Base-by-base conservation (phyloP, 441 rosid species). In the Jatropha multifida region DNA sequence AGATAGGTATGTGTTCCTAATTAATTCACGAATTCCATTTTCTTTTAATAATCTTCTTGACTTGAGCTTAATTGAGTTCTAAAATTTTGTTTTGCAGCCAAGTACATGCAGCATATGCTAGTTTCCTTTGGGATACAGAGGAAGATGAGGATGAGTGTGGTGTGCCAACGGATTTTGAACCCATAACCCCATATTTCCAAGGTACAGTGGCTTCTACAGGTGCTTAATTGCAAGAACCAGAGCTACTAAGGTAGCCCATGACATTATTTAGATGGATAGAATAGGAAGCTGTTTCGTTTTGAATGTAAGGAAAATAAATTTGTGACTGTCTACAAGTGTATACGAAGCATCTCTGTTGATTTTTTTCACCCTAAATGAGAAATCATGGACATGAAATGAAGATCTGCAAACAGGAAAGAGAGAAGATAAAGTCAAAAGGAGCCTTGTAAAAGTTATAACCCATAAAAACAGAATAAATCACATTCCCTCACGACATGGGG, bases 41-140 rank as follows among this genome's bases (percentile, higher is more conserved):
- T 13, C n/a, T 27, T 12, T 1, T 13, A 4, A 10, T 26, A 5
- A 4, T 4, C 7, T 17, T 8, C n/a, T 61, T 6, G 14, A 58
- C 12, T 61, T 11, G 13, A 64, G 65, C 6, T 32, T 51, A 27
- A 61, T 14, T 18, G 27, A 64, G 65, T n/a, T 32, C 37, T 1
- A 15, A 44, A 12, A 14, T 42, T 42, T n/a, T 13, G 17, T 46
- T 65, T 59, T 51, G n/a, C 76, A 71, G 76, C 81, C 86, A 86
- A 75, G 85, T 88, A 54, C 91, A 85, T 7, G 91, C 95, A 52
- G 87, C 92, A 48, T 89, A 90, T 80, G 95, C 95, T 6, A 78
- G 81, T 26, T 87, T 90, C 70, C 87, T 89, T 0, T 88, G 95
- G 95, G 87, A 89, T 68, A 72, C 76, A 1, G 91, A 87, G 70